Evolutionary conservation across 495 filamentous ascomycete species (phyloP), one percentile per base, ranked within the genome.

Genomic region (Umbilicaria muhlenbergii): DNA sequence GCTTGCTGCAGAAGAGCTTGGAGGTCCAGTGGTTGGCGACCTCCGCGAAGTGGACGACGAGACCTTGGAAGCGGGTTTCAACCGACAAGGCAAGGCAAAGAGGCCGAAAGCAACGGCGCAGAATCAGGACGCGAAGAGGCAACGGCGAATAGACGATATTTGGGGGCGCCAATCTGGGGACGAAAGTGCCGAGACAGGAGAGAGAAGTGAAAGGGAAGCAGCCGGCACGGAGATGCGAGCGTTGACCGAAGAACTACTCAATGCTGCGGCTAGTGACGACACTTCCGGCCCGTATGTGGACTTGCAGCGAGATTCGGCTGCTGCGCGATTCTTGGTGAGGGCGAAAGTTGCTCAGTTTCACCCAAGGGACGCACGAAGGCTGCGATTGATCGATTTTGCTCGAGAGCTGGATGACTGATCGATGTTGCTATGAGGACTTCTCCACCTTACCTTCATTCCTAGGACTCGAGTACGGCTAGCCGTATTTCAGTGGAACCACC

Each of bases 311-410:
- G 87, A 94, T 48, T 81, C 81, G n/a, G 84, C 86, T 11, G 76
- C 79, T 19, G 81, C 79, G 1, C 71, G 85, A 46, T 94, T 93
- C 55, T 66, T 94, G 10, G 81, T 94, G 16, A 68, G 83, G 48
- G 81, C 81, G 17, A 89, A 83, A 54, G 78, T 89, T 31, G 87
- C 87, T 16, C 78, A 85, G 50, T 91, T 91, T 47, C 82, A 93
- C 60, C 84, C 87, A 2, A 77, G 74, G 45, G 85, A 94, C 62
- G 83, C 87, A 0, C 71, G 69, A 41, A 74, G 71, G 54, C 52
- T 94, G 48, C 74, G 81, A 36, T 62, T 94, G 39, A 73, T 92
- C 47, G 84, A 93, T 61, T 94, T 94, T 66, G 85, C 83, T 10
- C 73, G 80, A 44, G 78, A 81, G 38, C 51, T 92, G 35, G 78